Base-by-base conservation (phyloP, 768 basidiomycete genomes). In the Chalciporus piperatus region DNA sequence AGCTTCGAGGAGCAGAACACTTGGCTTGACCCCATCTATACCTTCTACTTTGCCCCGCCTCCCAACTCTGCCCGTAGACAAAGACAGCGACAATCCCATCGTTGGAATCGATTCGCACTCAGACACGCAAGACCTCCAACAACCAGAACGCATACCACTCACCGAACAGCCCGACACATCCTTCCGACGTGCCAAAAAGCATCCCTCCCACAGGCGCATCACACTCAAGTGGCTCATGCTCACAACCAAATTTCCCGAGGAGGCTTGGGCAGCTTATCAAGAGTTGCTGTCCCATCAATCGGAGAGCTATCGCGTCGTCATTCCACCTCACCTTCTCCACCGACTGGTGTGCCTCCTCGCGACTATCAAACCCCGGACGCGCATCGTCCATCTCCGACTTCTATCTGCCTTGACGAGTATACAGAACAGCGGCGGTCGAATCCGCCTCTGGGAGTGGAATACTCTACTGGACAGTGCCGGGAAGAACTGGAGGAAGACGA, bases 381-480 rank as follows among this genome's bases (percentile, higher is more conserved):
- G 84, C 37, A 64, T 70, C 3, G 69, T 78, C 45, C 89, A 84
- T 67, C 74, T 83, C 9, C 83, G 81, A 12, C 74, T 92, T 4
- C 72, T 89, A n/a, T 78, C 83, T n/a, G 79, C 89, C 12, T 61
- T 90, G 55, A 77, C 77, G 39, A 75, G 74, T 40, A 70, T 92
- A 37, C 80, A 77, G 51, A 69, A 68, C 19, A 72, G 70, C n/a
- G 83, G 81, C 12, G 85, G 82, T 20, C 69, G 49, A 11, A 65
- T 89, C 28, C 72, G 79, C 55, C 59, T 71, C n/a, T 82, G 81
- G 75, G 81, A 90, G 64, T 92, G 89, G 87, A 92, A 91, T 62
- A 72, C 80, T 8, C 74, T 92, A 41, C 79, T 92, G 52, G 77
- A 85, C 58, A 76, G 74, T 61, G 82, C 84, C 1, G 88, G 83